Percentiles rank a stretch among this genome's conserved stretches.
Conservation (phyloP, 306 rosid species). For the Malus asiatica region DNA sequence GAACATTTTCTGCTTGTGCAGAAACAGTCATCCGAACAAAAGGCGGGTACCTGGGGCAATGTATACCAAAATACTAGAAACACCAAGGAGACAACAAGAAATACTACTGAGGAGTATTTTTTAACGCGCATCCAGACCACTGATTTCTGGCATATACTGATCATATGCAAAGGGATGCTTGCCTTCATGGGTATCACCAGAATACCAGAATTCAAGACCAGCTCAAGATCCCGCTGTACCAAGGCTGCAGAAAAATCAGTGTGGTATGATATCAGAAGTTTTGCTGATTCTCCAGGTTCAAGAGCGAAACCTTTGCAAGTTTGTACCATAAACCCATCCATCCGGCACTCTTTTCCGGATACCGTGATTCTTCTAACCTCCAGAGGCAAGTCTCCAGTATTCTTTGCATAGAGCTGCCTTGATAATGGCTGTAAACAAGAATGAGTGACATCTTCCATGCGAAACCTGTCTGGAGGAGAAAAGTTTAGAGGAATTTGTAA, state of each 20-base stretch:
- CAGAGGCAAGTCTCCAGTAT: constrained; percentile 75
- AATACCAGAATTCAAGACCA: constrained; percentile 67
- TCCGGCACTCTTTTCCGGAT: constrained; percentile 72
- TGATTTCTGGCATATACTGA: constrained; percentile 59
- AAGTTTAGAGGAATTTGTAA: constrained; percentile 42
- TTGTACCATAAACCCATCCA: constrained; percentile 74
- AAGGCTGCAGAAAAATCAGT: constrained; percentile 61
- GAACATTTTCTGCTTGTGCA: constrained; percentile 29
- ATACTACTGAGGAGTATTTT: constrained; percentile 41
- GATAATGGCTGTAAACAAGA: constrained; percentile 53
- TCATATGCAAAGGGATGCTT: constrained; percentile 56
- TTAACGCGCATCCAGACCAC: constrained; percentile 58
- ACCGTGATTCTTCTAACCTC: constrained; percentile 60
- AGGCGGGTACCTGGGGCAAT: constrained; percentile 33
- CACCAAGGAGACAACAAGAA: constrained; percentile 34
- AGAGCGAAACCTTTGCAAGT: constrained; percentile 51
- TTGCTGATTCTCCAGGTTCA: constrained; percentile 56
- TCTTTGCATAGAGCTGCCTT: constrained; percentile 74
- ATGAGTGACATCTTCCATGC: constrained; percentile 36
- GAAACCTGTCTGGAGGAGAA: constrained; percentile 50
- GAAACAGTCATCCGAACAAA: constrained; percentile 35
- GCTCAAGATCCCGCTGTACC: constrained; percentile 78
- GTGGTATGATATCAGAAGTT: constrained; percentile 61
- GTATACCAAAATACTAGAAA: constrained; percentile 40
- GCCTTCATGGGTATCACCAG: constrained; percentile 76